Evolutionary conservation across 129 eudicot species (phyloP).

Genomic region (Centaurea solstitialis): DNA sequence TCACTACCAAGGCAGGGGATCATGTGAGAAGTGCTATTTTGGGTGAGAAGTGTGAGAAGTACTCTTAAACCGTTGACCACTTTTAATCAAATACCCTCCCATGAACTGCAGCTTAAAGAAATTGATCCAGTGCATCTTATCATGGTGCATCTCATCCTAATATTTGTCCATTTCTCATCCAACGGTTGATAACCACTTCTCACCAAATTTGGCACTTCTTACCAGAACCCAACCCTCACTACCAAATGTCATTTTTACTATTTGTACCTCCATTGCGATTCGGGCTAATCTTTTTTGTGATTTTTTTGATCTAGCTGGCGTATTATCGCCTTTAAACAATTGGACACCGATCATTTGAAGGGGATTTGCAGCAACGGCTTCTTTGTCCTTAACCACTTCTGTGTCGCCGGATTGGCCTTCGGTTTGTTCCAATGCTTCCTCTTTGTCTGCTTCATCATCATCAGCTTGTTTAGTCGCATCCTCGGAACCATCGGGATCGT

Average conservation of each 20-base stretch:
- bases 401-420: conserved; percentile 65
- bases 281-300: conserved; percentile 56
- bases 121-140: too few species aligned
- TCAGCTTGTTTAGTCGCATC: conserved; percentile 58
- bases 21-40: too few species aligned
- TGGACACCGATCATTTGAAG: conserved; percentile 98
- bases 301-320: conserved; percentile 59
- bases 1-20: too few species aligned
- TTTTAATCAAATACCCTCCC: too few species aligned
- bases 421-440: conserved; percentile 73
- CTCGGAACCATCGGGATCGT: conserved; percentile 49
- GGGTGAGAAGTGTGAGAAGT: too few species aligned
- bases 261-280: conserved; percentile 62
- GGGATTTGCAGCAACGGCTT: conserved; percentile 71
- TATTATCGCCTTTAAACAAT: conserved; percentile 67
- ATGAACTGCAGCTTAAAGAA: too few species aligned
- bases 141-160: too few species aligned
- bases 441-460: conserved; percentile 76
- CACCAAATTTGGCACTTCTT: too few species aligned
- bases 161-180: too few species aligned
- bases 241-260: conserved; percentile 2
- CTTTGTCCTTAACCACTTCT: conserved; percentile 71
- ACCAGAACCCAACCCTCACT: background rate
- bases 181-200: too few species aligned
- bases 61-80: too few species aligned